Evolutionary conservation across 495 filamentous ascomycete genomes (phyloP).

Genomic region (Baudoinia panamericana): DNA sequence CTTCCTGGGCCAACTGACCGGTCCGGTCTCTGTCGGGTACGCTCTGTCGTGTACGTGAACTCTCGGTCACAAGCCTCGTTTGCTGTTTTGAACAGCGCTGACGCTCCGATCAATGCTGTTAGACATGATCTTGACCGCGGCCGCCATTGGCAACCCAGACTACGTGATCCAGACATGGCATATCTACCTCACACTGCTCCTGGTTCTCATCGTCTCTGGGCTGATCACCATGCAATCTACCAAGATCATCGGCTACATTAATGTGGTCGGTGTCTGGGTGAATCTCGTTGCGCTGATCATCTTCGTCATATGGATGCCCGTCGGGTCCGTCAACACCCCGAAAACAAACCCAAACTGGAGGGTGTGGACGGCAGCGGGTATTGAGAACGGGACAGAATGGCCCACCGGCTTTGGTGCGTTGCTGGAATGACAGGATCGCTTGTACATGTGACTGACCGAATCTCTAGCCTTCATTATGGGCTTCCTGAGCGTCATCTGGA

Average conservation of each 20-base stretch:
- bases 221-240: conserved; percentile 14
- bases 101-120: no score
- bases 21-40: conserved; percentile 8
- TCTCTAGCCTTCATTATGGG: conserved; percentile 7
- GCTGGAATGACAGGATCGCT: no score
- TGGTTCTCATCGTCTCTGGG: conserved; percentile 4
- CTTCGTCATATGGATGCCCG: conserved; percentile 11
- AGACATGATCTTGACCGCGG: conserved; percentile 13
- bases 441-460: no score
- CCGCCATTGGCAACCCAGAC: conserved; percentile 6
- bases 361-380: conserved; percentile 7
- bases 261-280: conserved; percentile 4
- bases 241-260: conserved; percentile 12
- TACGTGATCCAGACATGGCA: conserved; percentile 12
- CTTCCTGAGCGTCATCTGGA: conserved; percentile 11
- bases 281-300: conserved; percentile 12
- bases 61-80: not conserved
- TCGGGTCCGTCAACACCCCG: conserved; percentile 6
- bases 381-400: conserved; percentile 12
- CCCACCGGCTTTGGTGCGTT: conserved; percentile 5
- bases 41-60: conserved; percentile 8
- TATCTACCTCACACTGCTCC: conserved; percentile 9
- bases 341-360: conserved; percentile 2
- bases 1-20: conserved; percentile 11
- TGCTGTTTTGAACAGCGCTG: not conserved